Evolutionary conservation across 2,329 filamentous ascomycete genomes (phyloP), one percentile per base, ranked within the genome.

Genomic region (Apiospora kogelbergensis): DNA sequence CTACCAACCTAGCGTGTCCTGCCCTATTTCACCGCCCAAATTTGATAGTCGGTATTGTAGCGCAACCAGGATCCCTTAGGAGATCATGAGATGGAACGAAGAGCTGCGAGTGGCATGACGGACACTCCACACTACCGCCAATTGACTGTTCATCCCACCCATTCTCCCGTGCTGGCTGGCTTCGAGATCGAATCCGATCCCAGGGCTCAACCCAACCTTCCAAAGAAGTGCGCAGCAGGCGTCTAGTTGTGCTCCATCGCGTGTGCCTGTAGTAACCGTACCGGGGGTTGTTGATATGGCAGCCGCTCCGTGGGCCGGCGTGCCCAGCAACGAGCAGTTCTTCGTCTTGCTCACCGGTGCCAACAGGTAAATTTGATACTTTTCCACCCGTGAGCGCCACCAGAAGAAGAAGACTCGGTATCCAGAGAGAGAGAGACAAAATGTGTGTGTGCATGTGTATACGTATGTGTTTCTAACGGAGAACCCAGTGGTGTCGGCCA

Each of bases 401-500:
- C 3, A 57, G 26, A 57, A 57, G 26, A 30, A 24, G 60, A 65
- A 5, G 3, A 7, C 9, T 40, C 37, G 3, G 37, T 7, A 40
- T 40, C 37, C 37, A 40, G 37, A 40, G 37, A 37, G 33, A 40
- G 37, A 40, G 9, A 40, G 13, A 40, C 37, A 10, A 9, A 40
- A 7, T 42, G 10, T 42, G 40, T 15, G 40, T 42, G 13, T 42
- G 40, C 40, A 33, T 69, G 30, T 66, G 60, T 68, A 7, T 60
- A 3, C 37, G 4, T n/a, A n/a, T n/a, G 9, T 37, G 24, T 60
- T 37, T 60, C 46, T 69, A 30, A 65, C 63, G 40, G 10, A 65
- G 9, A 67, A 60, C 26, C 20, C 79, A 98, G 95, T 78, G 95
- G 95, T 70, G 89, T 98, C 60, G 95, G 95, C 60, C 92, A 95